Evolutionary conservation across 305 asterid genomes (phyloP), one percentile per base, ranked within the genome.

Genomic region (Stenogyne calaminthoides): DNA sequence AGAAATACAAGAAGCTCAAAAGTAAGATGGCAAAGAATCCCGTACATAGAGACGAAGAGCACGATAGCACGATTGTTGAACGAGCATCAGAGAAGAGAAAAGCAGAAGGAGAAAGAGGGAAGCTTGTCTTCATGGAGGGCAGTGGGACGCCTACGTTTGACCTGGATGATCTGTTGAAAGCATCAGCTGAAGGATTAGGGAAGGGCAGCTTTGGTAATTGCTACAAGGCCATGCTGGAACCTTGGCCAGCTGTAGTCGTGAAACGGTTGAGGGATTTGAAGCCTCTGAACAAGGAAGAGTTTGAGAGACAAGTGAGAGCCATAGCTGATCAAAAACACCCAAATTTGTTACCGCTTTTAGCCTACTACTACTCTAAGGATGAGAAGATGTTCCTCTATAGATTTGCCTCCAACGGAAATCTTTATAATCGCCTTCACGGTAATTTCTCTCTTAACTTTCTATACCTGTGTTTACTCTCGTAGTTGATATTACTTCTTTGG

Each of bases 171-270:
- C 85, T 91, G 57, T 60, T 91, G 65, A 88, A 80, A 73, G 97
- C 97, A 34, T 85, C 96, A 5, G 96, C 97, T 0, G 94, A 88
- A 70, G 96, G 97, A n/a, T 64, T 91, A 60, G 91, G 96, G 2
- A 84, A 82, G 54, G 97, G 94, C 49, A 89, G 81, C 66, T 91
- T 91, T 44, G 97, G 97, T 18, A 88, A 86, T 58, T 89, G 94
- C 70, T 91, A 91, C 46, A 91, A 84, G 83, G 91, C 94, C 5
- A 76, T 80, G 87, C 52, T 91, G 57, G 96, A 78, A 36, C 49
- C 56, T 5, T 89, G 89, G 58, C 74, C 59, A 4, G 85, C 74
- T 14, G 88, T 91, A 27, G 96, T 89, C 16, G 97, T 91, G 59
- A 89, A 91, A 70, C 72, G 92, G 67, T 78, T 89, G 22, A 83